Base-by-base conservation (phyloP, 371 early-diverging fungal genomes). In the Mucor velutinosus region DNA sequence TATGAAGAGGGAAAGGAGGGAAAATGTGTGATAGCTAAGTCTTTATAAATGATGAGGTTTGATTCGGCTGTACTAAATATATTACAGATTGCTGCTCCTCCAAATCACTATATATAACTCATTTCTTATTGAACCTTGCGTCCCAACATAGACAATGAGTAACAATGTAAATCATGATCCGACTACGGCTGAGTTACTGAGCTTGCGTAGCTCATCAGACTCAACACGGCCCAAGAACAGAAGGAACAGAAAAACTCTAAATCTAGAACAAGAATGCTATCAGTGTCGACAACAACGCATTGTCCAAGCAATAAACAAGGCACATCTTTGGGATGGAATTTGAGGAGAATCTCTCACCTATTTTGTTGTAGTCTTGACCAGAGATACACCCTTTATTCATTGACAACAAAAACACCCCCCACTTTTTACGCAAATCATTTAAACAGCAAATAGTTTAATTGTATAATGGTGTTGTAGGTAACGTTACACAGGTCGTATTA, bases 401-500 rank as follows among this genome's bases (percentile, higher is more conserved):
- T 41, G 17, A 41, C 41, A 4, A 33, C 35, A 30, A 30, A 30
- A 30, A 30, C 30, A 30, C 2, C 3, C 2, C 35, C 1, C 10
- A 33, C 10, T 33, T 37, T 37, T 2, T 37, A 2, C 41, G 41
- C 41, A 41, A 41, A 41, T 41, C 41, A 41, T 41, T 41, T 41
- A 17, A 17, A 10, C 41, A 17, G 17, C 12, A 41, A 41, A 41
- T 41, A 41, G 41, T 12, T 35, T 35, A 35, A 35, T 35, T 35
- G 37, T 35, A 12, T 8, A 5, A 30, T 30, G 30, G 30, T 33
- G 3, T 35, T 12, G 37, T 12, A 12, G 37, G 53, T 15, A 53
- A 27, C 53, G 14, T 53, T 53, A 27, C 53, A 27, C 53, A 53
- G 53, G 4, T 12, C n/a, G 33, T 39, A 47, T 64, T 64, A 64